phyloP scores from a whole-genome alignment of 495 filamentous ascomycete genomes.

The Amorphotheca resinae region DNA sequence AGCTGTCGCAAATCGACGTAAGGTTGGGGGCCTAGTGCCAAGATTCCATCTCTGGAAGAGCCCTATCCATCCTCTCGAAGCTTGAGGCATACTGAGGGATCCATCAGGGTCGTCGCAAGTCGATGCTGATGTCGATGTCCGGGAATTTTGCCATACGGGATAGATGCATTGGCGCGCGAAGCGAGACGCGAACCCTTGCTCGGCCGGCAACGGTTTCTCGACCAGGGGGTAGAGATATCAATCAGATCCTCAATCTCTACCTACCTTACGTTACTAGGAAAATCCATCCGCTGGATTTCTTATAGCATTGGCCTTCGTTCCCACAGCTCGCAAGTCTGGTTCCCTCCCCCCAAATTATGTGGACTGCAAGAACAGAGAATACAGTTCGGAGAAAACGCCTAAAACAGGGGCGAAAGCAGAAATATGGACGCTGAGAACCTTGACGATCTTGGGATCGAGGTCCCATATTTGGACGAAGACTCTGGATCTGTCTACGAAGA shows the following conservation, averaged over 20 bases:
- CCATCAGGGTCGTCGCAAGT: background rate
- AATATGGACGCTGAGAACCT: conserved; percentile 17
- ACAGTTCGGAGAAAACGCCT: conserved; percentile 3
- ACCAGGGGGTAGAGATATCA: too few relatives aligned
- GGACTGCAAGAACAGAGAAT: background rate
- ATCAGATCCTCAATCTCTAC: too few relatives aligned
- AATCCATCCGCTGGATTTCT: background rate
- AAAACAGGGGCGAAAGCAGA: conserved; percentile 3
- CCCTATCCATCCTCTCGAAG: conserved; percentile 19
- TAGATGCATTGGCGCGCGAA: conserved; percentile 7
- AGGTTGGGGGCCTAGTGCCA: background rate
- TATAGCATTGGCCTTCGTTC: background rate
- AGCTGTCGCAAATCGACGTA: conserved; percentile 8
- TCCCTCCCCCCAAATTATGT: conserved; percentile 5
- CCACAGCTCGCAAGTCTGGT: background rate
- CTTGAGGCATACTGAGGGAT: conserved; percentile 17
- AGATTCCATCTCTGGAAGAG: conserved; percentile 6
- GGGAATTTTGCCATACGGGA: background rate
- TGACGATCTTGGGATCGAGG: conserved; percentile 8
- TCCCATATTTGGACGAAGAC: conserved; percentile 7
- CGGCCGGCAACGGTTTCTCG: too few relatives aligned
- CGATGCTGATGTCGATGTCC: background rate
- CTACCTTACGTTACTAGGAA: too few relatives aligned
- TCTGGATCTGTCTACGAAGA: conserved; percentile 19
- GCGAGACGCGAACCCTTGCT: conserved; percentile 13